Percentiles rank a stretch among this genome's conserved stretches.
Evolutionary conservation across 2,329 filamentous ascomycete species (phyloP).

Genomic region (Penicillium olsonii): DNA sequence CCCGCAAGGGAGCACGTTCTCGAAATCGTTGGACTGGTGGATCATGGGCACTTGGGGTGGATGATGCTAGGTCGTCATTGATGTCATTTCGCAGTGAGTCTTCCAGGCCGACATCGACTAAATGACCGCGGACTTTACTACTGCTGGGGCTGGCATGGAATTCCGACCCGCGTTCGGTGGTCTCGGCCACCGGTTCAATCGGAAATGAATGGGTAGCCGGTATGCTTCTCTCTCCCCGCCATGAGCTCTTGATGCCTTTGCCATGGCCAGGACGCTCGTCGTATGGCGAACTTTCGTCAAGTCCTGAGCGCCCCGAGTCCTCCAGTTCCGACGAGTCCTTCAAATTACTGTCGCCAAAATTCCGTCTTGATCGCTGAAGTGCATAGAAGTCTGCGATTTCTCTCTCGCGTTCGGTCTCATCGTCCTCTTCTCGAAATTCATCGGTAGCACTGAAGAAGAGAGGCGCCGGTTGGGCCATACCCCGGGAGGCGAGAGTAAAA

Average conservation of each 20-base stretch:
- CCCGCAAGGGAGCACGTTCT: conserved; percentile 43
- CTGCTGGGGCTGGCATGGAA: conserved; percentile 37
- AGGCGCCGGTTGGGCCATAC: conserved; percentile 76
- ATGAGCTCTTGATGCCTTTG: conserved; percentile 59
- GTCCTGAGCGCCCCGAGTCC: conserved; percentile 61
- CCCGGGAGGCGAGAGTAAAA: conserved; percentile 78
- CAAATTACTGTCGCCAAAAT: conserved; percentile 80
- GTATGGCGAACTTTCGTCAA: conserved; percentile 47
- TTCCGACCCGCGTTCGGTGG: conserved; percentile 37
- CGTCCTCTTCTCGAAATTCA: conserved; percentile 89
- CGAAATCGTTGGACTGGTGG: conserved; percentile 59
- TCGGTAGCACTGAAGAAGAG: conserved; percentile 92
- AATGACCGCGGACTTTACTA: conserved; percentile 62
- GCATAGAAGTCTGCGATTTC: conserved; percentile 95
- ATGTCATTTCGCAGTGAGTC: conserved; percentile 55
- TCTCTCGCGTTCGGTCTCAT: conserved; percentile 84
- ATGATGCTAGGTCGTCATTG: conserved; percentile 44
- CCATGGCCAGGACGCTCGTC: conserved; percentile 43
- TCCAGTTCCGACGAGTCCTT: conserved; percentile 85
- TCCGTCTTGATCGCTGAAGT: conserved; percentile 81
- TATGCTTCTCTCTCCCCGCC: conserved; percentile 52
- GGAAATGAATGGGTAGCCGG: conserved; percentile 41
- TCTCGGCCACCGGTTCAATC: conserved; percentile 36
- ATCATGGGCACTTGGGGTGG: conserved; percentile 47
- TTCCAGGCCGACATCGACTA: conserved; percentile 87